Evolutionary conservation across 202 grass and related monocot genomes (phyloP).

Genomic region (Saccharum hybrid): DNA sequence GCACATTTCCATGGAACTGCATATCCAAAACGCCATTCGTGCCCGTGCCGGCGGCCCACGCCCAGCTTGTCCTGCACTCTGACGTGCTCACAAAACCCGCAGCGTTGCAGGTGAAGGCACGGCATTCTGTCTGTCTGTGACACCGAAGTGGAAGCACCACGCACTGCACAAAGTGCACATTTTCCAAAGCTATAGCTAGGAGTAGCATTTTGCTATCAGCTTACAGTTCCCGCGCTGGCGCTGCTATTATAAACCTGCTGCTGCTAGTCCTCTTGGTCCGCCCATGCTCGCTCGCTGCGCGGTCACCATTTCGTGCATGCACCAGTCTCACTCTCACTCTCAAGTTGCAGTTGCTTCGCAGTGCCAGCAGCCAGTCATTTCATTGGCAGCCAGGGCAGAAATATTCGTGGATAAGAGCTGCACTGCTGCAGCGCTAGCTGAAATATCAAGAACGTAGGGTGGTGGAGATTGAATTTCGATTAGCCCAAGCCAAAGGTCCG

Average conservation of each 20-base stretch:
- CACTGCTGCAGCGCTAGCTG: not conserved
- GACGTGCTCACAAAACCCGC: too few species aligned
- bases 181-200: not conserved
- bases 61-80: not conserved
- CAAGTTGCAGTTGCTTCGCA: not conserved
- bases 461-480: not conserved
- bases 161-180: not conserved
- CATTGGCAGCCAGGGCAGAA: not conserved
- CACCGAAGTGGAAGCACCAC: not conserved
- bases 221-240: not conserved
- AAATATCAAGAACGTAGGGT: slow-evolving; percentile 29
- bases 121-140: too few species aligned
- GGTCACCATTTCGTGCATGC: not conserved
- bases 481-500: slow-evolving; percentile 11
- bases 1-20: not conserved
- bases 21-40: not conserved
- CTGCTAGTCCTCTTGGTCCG: not conserved
- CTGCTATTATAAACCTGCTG: not conserved
- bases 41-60: not conserved
- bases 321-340: not conserved
- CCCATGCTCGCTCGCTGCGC: not conserved
- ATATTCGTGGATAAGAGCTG: slow-evolving; percentile 22
- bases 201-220: not conserved
- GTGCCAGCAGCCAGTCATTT: not conserved
- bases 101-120: too few species aligned